Evolutionary conservation across 192 early-diverging fungal genomes (phyloP), one percentile per base, ranked within the genome.

Genomic region (Phlyctochytrium planicorne): DNA sequence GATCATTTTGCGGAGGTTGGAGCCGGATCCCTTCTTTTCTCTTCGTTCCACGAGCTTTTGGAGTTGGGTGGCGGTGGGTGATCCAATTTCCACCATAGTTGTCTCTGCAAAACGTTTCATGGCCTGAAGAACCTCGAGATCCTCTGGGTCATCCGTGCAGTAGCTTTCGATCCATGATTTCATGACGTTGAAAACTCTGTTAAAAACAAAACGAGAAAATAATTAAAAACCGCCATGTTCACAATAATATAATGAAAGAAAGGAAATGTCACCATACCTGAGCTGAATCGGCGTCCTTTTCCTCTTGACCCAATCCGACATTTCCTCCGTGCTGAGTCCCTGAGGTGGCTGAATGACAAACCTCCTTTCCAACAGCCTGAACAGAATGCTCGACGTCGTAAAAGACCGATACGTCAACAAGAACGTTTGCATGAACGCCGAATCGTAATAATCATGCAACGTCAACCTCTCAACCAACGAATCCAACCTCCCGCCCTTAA

Each of bases 161-260:
- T 97, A 91, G 66, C 82, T 87, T 78, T 99, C 97, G 4, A 98
- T 76, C 97, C 97, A 99, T 20, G 80, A 88, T 77, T 96, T 99
- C 70, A 98, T 82, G 34, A 96, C 82, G 70, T 95, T 96, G 81
- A 89, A 96, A 0, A 97, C 95, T 23, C 79, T 75, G 67, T 24
- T 3, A 12, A 27, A 27, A 52, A 0, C 36, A 2, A 33, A 14
- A 34, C 12, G 3, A 66, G 29, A 63, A 30, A 66, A 63, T 10
- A 35, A 63, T n/a, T n/a, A n/a, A n/a, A n/a, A n/a, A n/a, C n/a
- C n/a, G n/a, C n/a, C n/a, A n/a, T n/a, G n/a, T n/a, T n/a, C n/a
- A n/a, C n/a, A 63, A 37, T 12, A 66, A 63, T 59, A 14, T 60
- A 63, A 63, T 23, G 24, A 63, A 29, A 3, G 14, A 63, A 20